Percentiles rank a stretch among this genome's conserved stretches.
phyloP scores from a whole-genome alignment of 2,329 filamentous ascomycete genomes.

The Xylaria digitata region DNA sequence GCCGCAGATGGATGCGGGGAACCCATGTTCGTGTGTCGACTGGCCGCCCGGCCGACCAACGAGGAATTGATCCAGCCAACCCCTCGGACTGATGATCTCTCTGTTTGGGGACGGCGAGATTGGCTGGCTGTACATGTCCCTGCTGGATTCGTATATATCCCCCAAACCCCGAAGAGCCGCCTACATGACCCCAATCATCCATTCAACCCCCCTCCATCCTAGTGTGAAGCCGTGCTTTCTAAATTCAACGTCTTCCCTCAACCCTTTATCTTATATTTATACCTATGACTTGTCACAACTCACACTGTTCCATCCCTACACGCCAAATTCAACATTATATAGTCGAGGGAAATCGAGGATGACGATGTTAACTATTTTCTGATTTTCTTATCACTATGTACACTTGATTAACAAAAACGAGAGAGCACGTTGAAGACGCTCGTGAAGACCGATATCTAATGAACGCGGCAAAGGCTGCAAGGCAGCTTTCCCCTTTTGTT shows the following conservation, averaged over 20 bases:
- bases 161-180: constrained; percentile 13
- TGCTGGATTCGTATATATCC: constrained; percentile 1
- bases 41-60: constrained; percentile 4
- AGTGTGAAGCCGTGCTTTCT: neutral
- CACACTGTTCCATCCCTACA: neutral
- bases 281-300: neutral
- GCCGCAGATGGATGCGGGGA: constrained; percentile 32
- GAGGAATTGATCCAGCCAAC: constrained; percentile 13
- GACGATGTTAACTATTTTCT: neutral
- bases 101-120: neutral
- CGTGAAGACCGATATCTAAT: constrained; percentile 14
- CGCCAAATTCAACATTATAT: neutral
- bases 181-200: constrained; percentile 8
- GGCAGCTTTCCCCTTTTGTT: neutral
- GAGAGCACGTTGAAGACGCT: constrained; percentile 6
- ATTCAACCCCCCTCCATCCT: neutral
- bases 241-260: constrained; percentile 12
- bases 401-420: constrained; percentile 7
- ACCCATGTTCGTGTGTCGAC: constrained; percentile 25
- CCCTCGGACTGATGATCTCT: constrained; percentile 3
- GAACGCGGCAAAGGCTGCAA: constrained; percentile 1
- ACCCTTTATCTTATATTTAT: neutral
- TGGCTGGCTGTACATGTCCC: neutral
- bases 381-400: constrained; percentile 16
- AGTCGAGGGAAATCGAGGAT: neutral